Evolutionary conservation across 805 yeast genomes (phyloP).

Genomic region (Tanozyma kutaoensis): DNA sequence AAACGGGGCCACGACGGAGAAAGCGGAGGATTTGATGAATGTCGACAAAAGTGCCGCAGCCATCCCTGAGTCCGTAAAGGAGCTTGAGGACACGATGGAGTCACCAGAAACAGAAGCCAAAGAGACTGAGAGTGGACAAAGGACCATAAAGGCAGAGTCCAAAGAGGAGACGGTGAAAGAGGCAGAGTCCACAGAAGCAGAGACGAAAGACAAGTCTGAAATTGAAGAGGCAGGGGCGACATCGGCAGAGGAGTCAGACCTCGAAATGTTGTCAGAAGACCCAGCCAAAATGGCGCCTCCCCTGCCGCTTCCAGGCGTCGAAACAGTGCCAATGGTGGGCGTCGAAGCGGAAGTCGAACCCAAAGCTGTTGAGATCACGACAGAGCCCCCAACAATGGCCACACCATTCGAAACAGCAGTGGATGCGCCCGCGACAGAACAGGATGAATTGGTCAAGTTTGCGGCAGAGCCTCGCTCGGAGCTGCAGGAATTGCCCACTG

Average conservation of each 20-base stretch:
- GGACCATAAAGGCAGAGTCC: not conserved
- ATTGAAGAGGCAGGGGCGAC: conserved; percentile 34
- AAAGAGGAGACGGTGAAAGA: not conserved
- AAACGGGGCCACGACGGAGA: conserved; percentile 6
- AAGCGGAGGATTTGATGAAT: conserved; percentile 13
- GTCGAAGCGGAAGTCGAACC: not conserved
- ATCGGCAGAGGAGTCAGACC: conserved; percentile 16
- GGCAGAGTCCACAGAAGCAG: conserved; percentile 1
- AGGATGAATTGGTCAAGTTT: no score
- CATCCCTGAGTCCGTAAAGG: conserved; percentile 15
- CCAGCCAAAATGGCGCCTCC: conserved; percentile 3
- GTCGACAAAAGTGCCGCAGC: conserved; percentile 1
- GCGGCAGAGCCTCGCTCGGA: no score
- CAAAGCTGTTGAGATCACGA: not conserved
- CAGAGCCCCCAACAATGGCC: not conserved
- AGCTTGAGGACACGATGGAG: conserved; percentile 2
- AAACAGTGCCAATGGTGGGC: conserved; percentile 1
- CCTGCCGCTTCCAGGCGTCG: conserved; percentile 1
- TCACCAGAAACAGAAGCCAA: conserved; percentile 1
- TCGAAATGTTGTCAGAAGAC: conserved; percentile 2
- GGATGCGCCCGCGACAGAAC: not conserved
- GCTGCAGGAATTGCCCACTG: no score
- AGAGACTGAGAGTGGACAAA: not conserved
- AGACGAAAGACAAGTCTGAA: conserved; percentile 13
- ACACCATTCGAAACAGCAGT: not conserved